Base-by-base conservation (phyloP, 176 grass and related monocot species). In the Oryza meridionalis region DNA sequence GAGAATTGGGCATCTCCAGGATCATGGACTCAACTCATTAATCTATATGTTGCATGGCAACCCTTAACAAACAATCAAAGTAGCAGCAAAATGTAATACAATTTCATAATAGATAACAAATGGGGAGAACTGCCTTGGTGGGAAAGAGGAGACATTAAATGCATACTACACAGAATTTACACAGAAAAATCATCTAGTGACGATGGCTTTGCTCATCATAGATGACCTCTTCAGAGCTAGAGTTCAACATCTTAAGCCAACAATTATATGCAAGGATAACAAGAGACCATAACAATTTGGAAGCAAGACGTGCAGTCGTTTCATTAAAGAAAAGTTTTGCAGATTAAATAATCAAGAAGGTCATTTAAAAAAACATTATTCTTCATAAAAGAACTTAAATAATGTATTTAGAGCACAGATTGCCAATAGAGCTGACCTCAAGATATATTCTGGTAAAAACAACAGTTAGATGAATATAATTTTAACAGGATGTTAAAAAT, bases 361-460 rank as follows among this genome's bases (percentile, higher is more conserved):
- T 42, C 29, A 79, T 26, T 14, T 17, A 79, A 73, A 17, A 47
- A 49, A 14, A 0, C 15, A 68, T 47, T 69, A 67, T 45, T 45
- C 53, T 12, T 73, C 32, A 19, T 17, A 22, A 77, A 90, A 77
- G 27, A 43, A 81, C 51, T 15, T 61, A 75, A 19, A 85, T n/a
- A 0, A 67, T 44, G 82, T 35, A 87, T 2, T 76, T 69, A 72
- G 26, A 73, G 16, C 40, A 77, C n/a, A 72, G 11, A 69, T 85
- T 53, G 42, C 65, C 31, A 81, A 85, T 75, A 75, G 69, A 80
- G 76, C 74, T 90, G 69, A 87, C 84, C 80, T 87, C 81, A 8
- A 9, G 12, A 75, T 17, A 49, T 69, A 58, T 79, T 86, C 67
- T 63, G 47, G 69, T 67, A 47, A 31, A 86, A 86, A 79, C 69